Base-by-base conservation (phyloP, 1,284 basidiomycete species). In the Ceratobasidium theobromae region DNA sequence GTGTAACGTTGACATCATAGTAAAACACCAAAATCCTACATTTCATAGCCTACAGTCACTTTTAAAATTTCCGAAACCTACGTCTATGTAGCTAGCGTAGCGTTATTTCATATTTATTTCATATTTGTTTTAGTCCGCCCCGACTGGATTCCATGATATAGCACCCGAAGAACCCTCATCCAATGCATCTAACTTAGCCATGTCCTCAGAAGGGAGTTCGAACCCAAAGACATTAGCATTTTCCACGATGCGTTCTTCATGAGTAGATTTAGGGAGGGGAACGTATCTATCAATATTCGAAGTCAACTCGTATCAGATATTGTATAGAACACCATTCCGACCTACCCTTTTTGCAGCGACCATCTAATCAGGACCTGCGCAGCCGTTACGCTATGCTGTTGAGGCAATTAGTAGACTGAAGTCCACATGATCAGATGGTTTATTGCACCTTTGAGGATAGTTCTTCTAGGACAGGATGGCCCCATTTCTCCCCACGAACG, bases 341-440 rank as follows among this genome's bases (percentile, higher is more conserved):
- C 84, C 54, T 71, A 90, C 86, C 88, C 88, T 73, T 85, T 86
- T 74, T 94, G 92, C 49, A 94, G 76, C 52, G 87, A 91, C 91
- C 91, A 94, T 12, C 92, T 82, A 67, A 94, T 77, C 30, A 94
- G 80, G 53, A 95, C 80, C 72, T 93, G 92, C 1, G 88, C 86
- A 12, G 84, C 81, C 14, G 81, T 77, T 72, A 86, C 90, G 33
- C 75, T 73, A 71, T 89, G 84, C 77, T 86, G 84, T 33, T 75
- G 66, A 3, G 71, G 21, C 16, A 23, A 27, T 30, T 9, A 62
- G 25, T 62, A n/a, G n/a, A n/a, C n/a, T n/a, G n/a, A n/a, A n/a
- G n/a, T n/a, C n/a, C n/a, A n/a, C n/a, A 18, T 12, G 25, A 8
- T 21, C 25, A 1, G 60, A 68, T 33, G 30, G 28, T 35, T 33